phyloP scores from a whole-genome alignment of 2,329 filamentous ascomycete species.

The Fusarium avenaceum region DNA sequence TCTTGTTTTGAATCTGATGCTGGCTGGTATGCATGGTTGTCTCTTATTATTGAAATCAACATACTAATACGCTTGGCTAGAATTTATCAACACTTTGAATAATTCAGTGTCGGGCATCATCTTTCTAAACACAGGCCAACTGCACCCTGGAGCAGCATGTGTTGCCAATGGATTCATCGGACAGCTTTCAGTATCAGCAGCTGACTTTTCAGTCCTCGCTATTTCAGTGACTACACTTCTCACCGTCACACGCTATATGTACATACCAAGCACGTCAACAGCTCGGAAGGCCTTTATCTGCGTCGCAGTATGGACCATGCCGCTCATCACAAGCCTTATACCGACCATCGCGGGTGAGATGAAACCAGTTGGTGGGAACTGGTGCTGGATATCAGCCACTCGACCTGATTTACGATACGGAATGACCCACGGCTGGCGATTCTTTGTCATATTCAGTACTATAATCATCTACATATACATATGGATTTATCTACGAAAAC shows the following conservation, averaged over 20 bases:
- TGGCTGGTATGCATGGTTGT: conserved; percentile 36
- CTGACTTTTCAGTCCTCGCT: conserved; percentile 47
- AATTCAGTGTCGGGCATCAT: conserved; percentile 45
- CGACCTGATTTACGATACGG: conserved; percentile 59
- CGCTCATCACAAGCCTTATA: conserved; percentile 39
- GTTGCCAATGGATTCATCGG: conserved; percentile 40
- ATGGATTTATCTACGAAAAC: conserved; percentile 44
- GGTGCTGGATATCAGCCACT: conserved; percentile 61
- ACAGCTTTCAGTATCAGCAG: conserved; percentile 43
- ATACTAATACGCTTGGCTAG: conserved; percentile 6
- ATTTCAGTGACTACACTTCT: conserved; percentile 46
- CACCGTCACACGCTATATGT: conserved; percentile 39
- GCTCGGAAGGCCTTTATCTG: conserved; percentile 33
- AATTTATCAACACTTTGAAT: conserved; percentile 46
- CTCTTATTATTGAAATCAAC: background rate
- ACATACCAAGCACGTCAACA: conserved; percentile 35
- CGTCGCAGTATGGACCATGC: conserved; percentile 37
- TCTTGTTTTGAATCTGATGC: conserved; percentile 43
- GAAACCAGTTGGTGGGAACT: conserved; percentile 58
- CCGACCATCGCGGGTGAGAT: conserved; percentile 41
- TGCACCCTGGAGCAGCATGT: conserved; percentile 33
- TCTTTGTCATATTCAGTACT: conserved; percentile 57
- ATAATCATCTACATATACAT: conserved; percentile 60
- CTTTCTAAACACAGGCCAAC: conserved; percentile 22
- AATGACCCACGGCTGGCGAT: conserved; percentile 61